Evolutionary conservation across 1,284 basidiomycete species (phyloP).

Genomic region (Malassezia slooffiae): DNA sequence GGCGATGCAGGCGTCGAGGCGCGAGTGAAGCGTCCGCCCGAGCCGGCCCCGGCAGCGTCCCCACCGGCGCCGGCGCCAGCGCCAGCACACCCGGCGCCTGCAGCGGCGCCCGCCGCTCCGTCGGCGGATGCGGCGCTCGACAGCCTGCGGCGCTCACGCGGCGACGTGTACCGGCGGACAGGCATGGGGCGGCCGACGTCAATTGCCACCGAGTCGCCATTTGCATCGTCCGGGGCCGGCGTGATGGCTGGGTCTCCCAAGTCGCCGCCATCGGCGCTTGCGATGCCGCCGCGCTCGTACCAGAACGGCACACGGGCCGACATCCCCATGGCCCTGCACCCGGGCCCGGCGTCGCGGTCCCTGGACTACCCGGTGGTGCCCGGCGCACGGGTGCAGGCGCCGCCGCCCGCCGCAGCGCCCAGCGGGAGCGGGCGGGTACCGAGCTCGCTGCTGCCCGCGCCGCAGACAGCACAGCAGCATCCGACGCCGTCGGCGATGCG

Average conservation of each 20-base stretch:
- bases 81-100: too few species aligned
- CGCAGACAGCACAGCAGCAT: neutral
- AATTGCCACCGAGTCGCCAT: too few species aligned
- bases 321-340: neutral
- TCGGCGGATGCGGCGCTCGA: slow-evolving; percentile 15
- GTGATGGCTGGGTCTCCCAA: too few species aligned
- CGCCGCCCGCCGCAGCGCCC: slow-evolving; percentile 6
- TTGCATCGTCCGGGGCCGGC: too few species aligned
- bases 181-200: too few species aligned
- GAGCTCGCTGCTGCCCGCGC: neutral
- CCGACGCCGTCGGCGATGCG: neutral
- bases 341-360: neutral
- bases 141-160: slow-evolving; percentile 6
- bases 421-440: neutral
- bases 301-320: neutral
- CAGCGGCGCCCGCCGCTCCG: neutral
- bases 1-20: slow-evolving; percentile 51
- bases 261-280: too few species aligned
- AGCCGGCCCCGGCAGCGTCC: slow-evolving; percentile 15
- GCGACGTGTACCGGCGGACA: slow-evolving; percentile 3
- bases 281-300: slow-evolving; percentile 4
- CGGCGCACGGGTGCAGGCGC: neutral
- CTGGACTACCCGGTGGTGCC: neutral
- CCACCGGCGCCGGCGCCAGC: slow-evolving; percentile 18
- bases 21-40: neutral